Base-by-base conservation (phyloP, 1,284 basidiomycete genomes). In the Flammula alnicola region DNA sequence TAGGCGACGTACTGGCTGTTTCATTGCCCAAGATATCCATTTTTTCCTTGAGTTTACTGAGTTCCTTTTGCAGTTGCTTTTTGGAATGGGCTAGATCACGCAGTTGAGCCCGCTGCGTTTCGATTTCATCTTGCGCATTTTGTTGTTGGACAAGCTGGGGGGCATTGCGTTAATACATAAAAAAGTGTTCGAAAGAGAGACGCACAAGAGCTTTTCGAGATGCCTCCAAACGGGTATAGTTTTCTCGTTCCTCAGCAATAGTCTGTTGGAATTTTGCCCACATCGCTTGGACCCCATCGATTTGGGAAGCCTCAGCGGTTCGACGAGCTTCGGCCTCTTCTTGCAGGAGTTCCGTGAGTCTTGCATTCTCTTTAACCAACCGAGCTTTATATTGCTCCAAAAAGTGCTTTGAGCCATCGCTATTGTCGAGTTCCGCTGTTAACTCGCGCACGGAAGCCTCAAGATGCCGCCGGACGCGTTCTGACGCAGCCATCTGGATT, bases 151-250 rank as follows among this genome's bases (percentile, higher is more conserved):
- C 77, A 30, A 86, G 64, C 85, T 89, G 57, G 32, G 47, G 39
- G 16, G 20, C 31, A 29, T n/a, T n/a, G n/a, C 23, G 38, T 45
- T 30, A 51, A 41, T 12, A 29, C 33, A 5, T 45, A 16, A 45
- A 23, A 20, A 51, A 31, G 3, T 14, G 30, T 14, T 17, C 14
- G 7, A 27, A 22, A 27, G 5, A 16, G 14, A 30, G 32, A 67
- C 79, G 48, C 64, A 87, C 87, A 59, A 90, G 62, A 43, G 86
- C 84, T 60, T 84, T 86, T 32, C 83, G 76, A n/a, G 85, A 86
- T 56, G 87, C 86, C 57, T 89, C 87, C 9, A 88, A 64, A 29
- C 83, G 77, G 32, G 74, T 60, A 57, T 85, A 86, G 53, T 77
- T 84, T 44, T 81, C 79, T 11, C 83, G 77, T 62, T 88, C 84